Conservation (phyloP, 2,329 filamentous ascomycete genomes). For the Pseudodiploospora longispora region DNA sequence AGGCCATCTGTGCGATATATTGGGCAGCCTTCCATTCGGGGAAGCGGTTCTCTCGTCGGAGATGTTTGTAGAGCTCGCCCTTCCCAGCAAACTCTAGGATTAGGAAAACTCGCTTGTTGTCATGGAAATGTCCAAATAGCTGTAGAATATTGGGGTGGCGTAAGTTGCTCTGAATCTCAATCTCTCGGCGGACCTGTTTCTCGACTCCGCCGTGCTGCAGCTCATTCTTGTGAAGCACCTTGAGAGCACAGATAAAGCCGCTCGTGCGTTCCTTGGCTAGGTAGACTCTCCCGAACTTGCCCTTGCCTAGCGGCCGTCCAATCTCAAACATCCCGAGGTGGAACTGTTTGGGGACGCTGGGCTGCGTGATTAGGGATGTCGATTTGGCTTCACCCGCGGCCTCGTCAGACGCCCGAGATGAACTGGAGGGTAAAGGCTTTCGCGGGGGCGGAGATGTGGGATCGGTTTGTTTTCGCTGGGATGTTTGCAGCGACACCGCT, state of each 20-base stretch:
- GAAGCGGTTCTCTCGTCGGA: slow-evolving; percentile 58
- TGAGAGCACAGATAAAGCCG: slow-evolving; percentile 64
- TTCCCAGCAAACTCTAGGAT: slow-evolving; percentile 60
- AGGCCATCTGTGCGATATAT: slow-evolving; percentile 65
- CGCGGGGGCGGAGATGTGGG: slow-evolving; percentile 41
- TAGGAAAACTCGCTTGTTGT: slow-evolving; percentile 62
- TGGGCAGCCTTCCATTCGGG: slow-evolving; percentile 62
- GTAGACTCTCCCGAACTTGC: slow-evolving; percentile 67
- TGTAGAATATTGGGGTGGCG: slow-evolving; percentile 58
- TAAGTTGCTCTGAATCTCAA: slow-evolving; percentile 66
- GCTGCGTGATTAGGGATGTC: slow-evolving; percentile 47
- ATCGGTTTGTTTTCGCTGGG: slow-evolving; percentile 42
- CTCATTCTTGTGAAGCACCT: slow-evolving; percentile 64
- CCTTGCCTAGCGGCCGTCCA: slow-evolving; percentile 63
- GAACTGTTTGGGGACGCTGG: slow-evolving; percentile 54
- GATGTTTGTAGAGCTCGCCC: slow-evolving; percentile 64
- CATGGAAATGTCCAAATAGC: slow-evolving; percentile 65
- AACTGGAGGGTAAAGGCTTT: slow-evolving; percentile 38
- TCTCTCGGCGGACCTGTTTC: slow-evolving; percentile 63
- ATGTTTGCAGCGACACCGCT: slow-evolving; percentile 59
- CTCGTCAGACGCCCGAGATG: slow-evolving; percentile 41
- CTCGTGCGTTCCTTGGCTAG: slow-evolving; percentile 58
- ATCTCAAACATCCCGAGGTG: slow-evolving; percentile 79
- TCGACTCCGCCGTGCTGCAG: slow-evolving; percentile 63
- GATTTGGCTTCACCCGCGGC: slow-evolving; percentile 41